A percentile compares a stretch with the other conserved stretches of the same genome.
Conservation (phyloP, 2,329 filamentous ascomycete genomes). For the Chrysosporium keratinophilum region DNA sequence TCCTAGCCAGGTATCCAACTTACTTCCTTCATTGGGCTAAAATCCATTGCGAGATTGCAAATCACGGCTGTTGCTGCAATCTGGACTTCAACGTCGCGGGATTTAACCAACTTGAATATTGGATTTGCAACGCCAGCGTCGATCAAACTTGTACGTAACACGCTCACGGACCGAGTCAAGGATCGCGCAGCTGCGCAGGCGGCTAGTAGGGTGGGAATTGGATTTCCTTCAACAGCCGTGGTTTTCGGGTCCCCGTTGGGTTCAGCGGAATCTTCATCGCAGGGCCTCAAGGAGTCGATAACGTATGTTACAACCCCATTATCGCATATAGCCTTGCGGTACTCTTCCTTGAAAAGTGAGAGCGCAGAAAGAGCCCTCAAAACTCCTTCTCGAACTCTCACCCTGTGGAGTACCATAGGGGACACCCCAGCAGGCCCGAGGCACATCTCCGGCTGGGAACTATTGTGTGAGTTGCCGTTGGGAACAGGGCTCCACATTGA, state of each 20-base stretch:
- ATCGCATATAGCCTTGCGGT: slow-evolving; percentile 71
- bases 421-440: slow-evolving; percentile 55
- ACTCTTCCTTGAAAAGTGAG: slow-evolving; percentile 69
- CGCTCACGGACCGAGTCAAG: slow-evolving; percentile 72
- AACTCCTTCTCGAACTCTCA: slow-evolving; percentile 64
- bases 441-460: slow-evolving; percentile 31
- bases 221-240: slow-evolving; percentile 58
- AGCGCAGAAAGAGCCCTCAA: slow-evolving; percentile 74
- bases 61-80: slow-evolving; percentile 76
- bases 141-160: slow-evolving; percentile 74
- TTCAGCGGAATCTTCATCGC: slow-evolving; percentile 22
- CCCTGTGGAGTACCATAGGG: slow-evolving; percentile 54
- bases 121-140: slow-evolving; percentile 74
- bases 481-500: slow-evolving; percentile 46
- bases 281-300: slow-evolving; percentile 66
- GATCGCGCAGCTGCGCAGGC: slow-evolving; percentile 74
- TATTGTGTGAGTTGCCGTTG: slow-evolving; percentile 13
- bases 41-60: slow-evolving; percentile 75
- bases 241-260: slow-evolving; percentile 21
- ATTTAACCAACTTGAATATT: slow-evolving; percentile 62
- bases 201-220: slow-evolving; percentile 66
- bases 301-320: slow-evolving; percentile 72
- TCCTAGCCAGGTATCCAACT: slow-evolving; percentile 27
- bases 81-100: slow-evolving; percentile 66
- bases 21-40: slow-evolving; percentile 84